Percentiles rank a stretch among this genome's conserved stretches.
phyloP scores from a whole-genome alignment of 768 basidiomycete species.

The Tricholoma furcatifolium region DNA sequence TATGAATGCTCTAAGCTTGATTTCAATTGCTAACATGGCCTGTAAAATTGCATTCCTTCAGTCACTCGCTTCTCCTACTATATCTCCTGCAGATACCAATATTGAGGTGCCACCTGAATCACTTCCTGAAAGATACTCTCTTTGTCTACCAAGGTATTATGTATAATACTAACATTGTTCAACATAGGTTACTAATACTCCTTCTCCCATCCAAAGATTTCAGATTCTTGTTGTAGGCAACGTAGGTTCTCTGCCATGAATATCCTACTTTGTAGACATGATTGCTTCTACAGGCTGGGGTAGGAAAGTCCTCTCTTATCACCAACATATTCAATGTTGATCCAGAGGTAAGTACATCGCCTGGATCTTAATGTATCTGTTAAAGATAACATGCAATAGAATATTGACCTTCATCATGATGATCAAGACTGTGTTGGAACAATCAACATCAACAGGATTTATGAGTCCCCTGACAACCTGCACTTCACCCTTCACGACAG shows the following conservation, averaged over 20 bases:
- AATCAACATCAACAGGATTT: not conserved
- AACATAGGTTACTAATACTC: not conserved
- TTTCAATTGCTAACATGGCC: too few relatives aligned
- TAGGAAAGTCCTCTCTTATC: too few relatives aligned
- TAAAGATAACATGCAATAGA: not conserved
- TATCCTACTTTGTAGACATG: not conserved
- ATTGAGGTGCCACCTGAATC: not conserved
- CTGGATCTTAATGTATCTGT: not conserved
- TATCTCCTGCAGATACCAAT: too few relatives aligned
- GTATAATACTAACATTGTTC: not conserved
- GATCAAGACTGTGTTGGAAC: not conserved
- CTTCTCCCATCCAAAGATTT: not conserved
- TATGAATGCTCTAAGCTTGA: too few relatives aligned
- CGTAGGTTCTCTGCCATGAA: not conserved
- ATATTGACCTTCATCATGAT: slow-evolving; percentile 4
- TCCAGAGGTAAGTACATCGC: not conserved
- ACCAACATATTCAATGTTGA: not conserved
- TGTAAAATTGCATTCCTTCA: too few relatives aligned
- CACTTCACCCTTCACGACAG: slow-evolving; percentile 2
- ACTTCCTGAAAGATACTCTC: not conserved
- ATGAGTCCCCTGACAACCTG: not conserved
- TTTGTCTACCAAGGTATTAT: not conserved
- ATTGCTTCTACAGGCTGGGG: not conserved
- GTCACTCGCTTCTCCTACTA: too few relatives aligned
- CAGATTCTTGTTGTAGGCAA: slow-evolving; percentile 4